phyloP scores from a whole-genome alignment of 257 asterid genomes.

The Dorcoceras hygrometricum region DNA sequence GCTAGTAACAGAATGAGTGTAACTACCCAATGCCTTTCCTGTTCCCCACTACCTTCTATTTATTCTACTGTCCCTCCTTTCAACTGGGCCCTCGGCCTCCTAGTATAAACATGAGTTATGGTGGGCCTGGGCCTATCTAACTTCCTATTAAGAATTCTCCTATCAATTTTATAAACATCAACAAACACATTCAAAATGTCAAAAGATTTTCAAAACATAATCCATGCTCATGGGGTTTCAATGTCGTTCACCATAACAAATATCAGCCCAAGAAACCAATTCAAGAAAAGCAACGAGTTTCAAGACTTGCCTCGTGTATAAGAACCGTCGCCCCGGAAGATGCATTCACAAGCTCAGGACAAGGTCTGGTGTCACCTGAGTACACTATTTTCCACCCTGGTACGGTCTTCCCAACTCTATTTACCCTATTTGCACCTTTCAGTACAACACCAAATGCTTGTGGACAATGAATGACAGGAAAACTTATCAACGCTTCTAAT shows the following conservation, averaged over 20 bases:
- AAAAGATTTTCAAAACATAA: background rate
- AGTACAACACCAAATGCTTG: conserved; percentile 72
- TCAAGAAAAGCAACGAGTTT: background rate
- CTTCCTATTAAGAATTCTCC: too few relatives aligned
- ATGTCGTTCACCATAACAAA: background rate
- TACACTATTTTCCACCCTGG: conserved; percentile 96
- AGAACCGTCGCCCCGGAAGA: conserved; percentile 81
- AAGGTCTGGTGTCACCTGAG: conserved; percentile 98
- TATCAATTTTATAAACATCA: too few relatives aligned
- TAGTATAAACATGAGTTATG: too few relatives aligned
- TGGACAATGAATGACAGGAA: conserved; percentile 87
- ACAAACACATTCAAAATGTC: too few relatives aligned
- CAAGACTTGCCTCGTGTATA: conserved; percentile 65
- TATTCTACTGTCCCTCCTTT: too few relatives aligned
- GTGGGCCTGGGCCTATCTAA: too few relatives aligned
- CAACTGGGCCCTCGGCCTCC: too few relatives aligned
- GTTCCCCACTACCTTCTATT: too few relatives aligned
- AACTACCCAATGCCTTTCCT: too few relatives aligned
- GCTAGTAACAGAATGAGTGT: too few relatives aligned
- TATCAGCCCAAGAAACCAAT: background rate
- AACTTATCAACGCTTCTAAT: conserved; percentile 59
- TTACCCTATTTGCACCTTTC: conserved; percentile 58
- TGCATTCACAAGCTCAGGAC: conserved; percentile 75
- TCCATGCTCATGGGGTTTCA: background rate
- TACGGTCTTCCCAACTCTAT: conserved; percentile 49